Percentiles rank a stretch among this genome's conserved stretches.
Conservation (phyloP, 2,329 filamentous ascomycete species). For the Rutstroemia sp. region DNA sequence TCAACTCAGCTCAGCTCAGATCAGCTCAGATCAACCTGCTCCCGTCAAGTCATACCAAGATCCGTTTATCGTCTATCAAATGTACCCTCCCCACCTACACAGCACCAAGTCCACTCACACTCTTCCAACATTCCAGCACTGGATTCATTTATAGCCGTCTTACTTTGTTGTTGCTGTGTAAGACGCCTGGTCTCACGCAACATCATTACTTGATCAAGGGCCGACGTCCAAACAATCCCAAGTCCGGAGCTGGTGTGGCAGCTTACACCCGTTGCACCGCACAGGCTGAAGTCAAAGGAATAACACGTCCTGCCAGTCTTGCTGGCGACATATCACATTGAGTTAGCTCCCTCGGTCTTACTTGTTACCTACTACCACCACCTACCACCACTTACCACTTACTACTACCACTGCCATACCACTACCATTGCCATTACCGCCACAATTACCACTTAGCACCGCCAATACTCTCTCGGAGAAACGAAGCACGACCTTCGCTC, state of each 20-base stretch:
- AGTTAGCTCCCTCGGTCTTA: not conserved
- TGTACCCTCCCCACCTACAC: not conserved
- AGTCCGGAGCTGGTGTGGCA: not conserved
- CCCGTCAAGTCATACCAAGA: no score
- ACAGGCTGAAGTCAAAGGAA: slow-evolving; percentile 4
- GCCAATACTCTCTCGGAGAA: not conserved
- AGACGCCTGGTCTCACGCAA: not conserved
- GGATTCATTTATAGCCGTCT: not conserved
- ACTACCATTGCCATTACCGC: no score
- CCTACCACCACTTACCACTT: no score
- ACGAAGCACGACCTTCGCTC: not conserved
- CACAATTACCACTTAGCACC: not conserved
- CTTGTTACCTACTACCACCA: not conserved
- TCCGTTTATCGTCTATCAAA: no score
- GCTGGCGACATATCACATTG: slow-evolving; percentile 8
- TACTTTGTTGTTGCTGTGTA: not conserved
- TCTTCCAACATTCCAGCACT: not conserved
- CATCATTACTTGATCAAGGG: slow-evolving; percentile 3
- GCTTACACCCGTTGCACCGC: slow-evolving; percentile 6
- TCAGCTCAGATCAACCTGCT: no score
- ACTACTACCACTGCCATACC: not conserved
- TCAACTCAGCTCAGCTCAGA: not conserved
- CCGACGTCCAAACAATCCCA: not conserved
- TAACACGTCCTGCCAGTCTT: not conserved
- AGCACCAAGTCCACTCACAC: not conserved